Conservation (phyloP, 305 asterid species). For the Rubia tinctorum region DNA sequence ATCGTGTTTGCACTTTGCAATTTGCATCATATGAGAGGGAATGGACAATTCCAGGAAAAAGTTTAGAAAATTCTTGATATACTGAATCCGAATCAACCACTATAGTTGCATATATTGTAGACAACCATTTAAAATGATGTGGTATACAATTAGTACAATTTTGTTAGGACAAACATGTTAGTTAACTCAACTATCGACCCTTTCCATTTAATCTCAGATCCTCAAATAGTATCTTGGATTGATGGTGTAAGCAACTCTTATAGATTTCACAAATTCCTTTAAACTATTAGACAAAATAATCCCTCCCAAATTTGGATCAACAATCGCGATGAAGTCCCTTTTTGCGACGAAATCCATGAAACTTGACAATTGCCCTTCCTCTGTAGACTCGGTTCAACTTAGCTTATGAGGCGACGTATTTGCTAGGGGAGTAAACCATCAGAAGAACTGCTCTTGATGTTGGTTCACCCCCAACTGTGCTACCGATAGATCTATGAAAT, state of each 20-base stretch:
- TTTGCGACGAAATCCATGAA: slow-evolving; percentile 22
- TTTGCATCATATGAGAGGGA: too few relatives aligned
- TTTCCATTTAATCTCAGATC: too few relatives aligned
- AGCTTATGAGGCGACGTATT: slow-evolving; percentile 56
- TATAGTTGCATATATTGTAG: too few relatives aligned
- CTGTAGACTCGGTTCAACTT: slow-evolving; percentile 34
- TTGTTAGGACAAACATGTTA: too few relatives aligned
- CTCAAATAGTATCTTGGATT: slow-evolving; percentile 26
- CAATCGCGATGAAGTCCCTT: slow-evolving; percentile 30
- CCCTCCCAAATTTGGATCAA: slow-evolving; percentile 29
- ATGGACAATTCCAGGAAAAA: too few relatives aligned
- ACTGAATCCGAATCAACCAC: too few relatives aligned
- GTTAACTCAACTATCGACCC: too few relatives aligned
- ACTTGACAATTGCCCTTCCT: slow-evolving; percentile 27
- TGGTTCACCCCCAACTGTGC: slow-evolving; percentile 57
- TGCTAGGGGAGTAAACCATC: slow-evolving; percentile 88
- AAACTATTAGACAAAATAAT: slow-evolving; percentile 30
- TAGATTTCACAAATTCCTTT: slow-evolving; percentile 30
- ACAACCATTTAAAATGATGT: too few relatives aligned
- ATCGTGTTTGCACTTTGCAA: too few relatives aligned
- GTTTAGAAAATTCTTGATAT: too few relatives aligned
- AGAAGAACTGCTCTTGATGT: slow-evolving; percentile 78
- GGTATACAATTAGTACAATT: too few relatives aligned
- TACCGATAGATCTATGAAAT: slow-evolving; percentile 39
- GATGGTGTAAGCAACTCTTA: slow-evolving; percentile 47